A percentile compares a stretch with the other conserved stretches of the same genome.
phyloP scores from a whole-genome alignment of 2,329 filamentous ascomycete genomes.

The Aspergillus aculeatinus region DNA sequence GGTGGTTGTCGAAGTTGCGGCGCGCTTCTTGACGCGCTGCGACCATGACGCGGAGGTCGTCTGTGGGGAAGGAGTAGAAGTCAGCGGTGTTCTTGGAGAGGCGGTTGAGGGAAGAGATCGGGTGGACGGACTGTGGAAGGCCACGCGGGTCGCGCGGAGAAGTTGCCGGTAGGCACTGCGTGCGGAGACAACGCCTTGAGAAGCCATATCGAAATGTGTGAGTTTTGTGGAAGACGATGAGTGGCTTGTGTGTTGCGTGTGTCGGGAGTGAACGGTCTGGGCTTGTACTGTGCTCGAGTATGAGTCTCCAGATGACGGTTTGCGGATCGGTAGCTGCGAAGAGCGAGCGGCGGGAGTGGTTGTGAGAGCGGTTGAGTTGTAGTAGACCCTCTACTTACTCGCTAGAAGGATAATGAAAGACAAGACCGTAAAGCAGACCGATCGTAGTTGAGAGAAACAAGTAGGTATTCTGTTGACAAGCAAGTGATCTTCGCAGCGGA shows the following conservation, averaged over 20 bases:
- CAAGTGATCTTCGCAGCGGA: background rate
- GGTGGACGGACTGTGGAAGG: slow-evolving; percentile 68
- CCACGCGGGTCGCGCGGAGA: slow-evolving; percentile 75
- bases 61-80: slow-evolving; percentile 45
- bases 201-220: slow-evolving; percentile 21
- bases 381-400: too few relatives aligned
- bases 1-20: slow-evolving; percentile 68
- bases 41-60: slow-evolving; percentile 65
- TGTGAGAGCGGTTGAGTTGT: too few relatives aligned
- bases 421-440: too few relatives aligned
- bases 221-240: background rate
- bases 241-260: background rate
- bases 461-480: too few relatives aligned
- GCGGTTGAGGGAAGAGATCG: too few relatives aligned
- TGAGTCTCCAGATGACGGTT: background rate
- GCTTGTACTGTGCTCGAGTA: too few relatives aligned
- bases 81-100: too few relatives aligned
- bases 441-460: too few relatives aligned
- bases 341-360: too few relatives aligned
- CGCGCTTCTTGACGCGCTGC: slow-evolving; percentile 74
- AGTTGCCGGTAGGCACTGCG: slow-evolving; percentile 77
- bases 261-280: too few relatives aligned
- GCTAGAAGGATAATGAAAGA: too few relatives aligned
- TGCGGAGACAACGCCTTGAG: slow-evolving; percentile 54
- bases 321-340: background rate